phyloP scores from a whole-genome alignment of 2,329 filamentous ascomycete genomes.

The Immersiporthe knoxdaviesiana region DNA sequence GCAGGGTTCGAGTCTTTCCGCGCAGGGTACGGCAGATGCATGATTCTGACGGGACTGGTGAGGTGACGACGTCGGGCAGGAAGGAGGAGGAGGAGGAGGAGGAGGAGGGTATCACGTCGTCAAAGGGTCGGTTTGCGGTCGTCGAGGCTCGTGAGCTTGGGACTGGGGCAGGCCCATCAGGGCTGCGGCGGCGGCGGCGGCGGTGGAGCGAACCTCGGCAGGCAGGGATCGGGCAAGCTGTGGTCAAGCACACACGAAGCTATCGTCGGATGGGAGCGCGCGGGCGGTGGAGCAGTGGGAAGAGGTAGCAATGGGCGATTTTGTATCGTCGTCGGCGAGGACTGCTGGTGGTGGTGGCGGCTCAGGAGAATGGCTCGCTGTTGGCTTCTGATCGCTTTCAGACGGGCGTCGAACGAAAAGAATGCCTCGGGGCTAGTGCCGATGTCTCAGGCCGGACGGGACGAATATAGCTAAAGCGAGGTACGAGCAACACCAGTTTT shows the following conservation, averaged over 20 bases:
- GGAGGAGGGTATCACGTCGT: background rate
- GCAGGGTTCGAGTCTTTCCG: slow-evolving; percentile 80
- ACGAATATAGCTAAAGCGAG: background rate
- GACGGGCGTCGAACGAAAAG: background rate
- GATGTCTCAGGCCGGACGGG: slow-evolving; percentile 1
- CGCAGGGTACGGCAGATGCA: slow-evolving; percentile 90
- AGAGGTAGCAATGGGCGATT: background rate
- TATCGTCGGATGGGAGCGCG: slow-evolving; percentile 4
- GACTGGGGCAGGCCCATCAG: slow-evolving; percentile 7
- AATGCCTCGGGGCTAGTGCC: slow-evolving; percentile 4
- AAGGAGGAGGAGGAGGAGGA: no score
- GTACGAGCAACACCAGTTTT: background rate
- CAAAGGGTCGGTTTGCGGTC: background rate
- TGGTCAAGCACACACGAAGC: background rate
- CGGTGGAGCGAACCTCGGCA: slow-evolving; percentile 13
- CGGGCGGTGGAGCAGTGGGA: background rate
- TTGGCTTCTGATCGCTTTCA: background rate
- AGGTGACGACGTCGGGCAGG: background rate
- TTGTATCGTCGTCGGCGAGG: background rate
- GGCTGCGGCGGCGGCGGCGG: background rate
- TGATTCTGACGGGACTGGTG: slow-evolving; percentile 43
- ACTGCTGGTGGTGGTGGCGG: background rate
- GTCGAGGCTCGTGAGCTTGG: background rate
- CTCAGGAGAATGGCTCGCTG: background rate
- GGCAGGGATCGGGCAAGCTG: slow-evolving; percentile 14